Conservation (phyloP, 257 asterid species). For the Thymus quinquecostatus region DNA sequence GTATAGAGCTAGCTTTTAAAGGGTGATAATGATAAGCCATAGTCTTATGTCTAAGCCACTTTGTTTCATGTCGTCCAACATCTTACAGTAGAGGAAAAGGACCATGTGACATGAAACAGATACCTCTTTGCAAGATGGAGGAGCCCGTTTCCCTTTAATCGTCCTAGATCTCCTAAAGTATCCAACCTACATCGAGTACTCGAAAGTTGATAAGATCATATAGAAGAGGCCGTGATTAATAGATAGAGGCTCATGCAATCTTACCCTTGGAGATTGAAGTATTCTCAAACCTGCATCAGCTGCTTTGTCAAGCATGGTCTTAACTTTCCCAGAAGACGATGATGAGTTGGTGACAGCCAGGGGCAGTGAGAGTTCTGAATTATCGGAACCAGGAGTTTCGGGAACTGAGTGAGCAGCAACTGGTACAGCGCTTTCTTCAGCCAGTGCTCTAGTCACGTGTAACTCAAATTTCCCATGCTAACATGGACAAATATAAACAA, state of each 20-base stretch:
- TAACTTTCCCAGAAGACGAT: conserved; percentile 52
- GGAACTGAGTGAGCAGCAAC: conserved; percentile 42
- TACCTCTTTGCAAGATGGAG: conserved; percentile 93
- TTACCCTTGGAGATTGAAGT: conserved; percentile 81
- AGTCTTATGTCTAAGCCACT: background rate
- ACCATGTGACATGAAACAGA: conserved; percentile 14
- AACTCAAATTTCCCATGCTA: conserved; percentile 73
- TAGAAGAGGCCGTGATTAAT: background rate
- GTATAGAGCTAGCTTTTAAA: conserved; percentile 2
- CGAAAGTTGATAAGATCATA: conserved; percentile 16
- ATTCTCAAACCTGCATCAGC: conserved; percentile 75
- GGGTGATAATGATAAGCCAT: background rate
- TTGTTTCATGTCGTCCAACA: background rate
- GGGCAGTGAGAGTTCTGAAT: conserved; percentile 60
- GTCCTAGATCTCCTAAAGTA: conserved; percentile 82
- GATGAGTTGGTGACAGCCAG: conserved; percentile 53
- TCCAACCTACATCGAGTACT: conserved; percentile 69
- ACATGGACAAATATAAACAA: conserved; percentile 20
- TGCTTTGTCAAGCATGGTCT: conserved; percentile 59
- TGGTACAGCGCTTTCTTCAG: conserved; percentile 48
- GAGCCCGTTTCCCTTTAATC: conserved; percentile 78
- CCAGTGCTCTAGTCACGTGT: conserved; percentile 56
- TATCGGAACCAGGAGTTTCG: conserved; percentile 52
- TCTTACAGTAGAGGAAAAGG: background rate
- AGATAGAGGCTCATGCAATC: conserved; percentile 15